A percentile compares a stretch with the other conserved stretches of the same genome.
Conservation (phyloP, 2,329 filamentous ascomycete species). For the Cladosporium sp. region DNA sequence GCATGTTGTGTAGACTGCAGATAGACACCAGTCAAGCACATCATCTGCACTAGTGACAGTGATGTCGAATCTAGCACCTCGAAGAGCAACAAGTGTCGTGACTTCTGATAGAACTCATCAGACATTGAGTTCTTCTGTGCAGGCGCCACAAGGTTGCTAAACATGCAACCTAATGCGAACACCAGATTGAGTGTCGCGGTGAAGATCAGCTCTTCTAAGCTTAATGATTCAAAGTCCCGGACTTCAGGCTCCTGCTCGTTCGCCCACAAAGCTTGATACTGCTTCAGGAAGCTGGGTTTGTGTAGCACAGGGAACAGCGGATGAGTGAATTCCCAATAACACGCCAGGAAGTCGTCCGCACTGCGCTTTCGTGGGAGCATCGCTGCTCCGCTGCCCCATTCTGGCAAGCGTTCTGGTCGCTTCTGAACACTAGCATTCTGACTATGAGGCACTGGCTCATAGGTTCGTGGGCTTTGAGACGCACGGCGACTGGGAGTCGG, state of each 20-base stretch:
- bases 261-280: conserved; percentile 22
- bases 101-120: conserved; percentile 26
- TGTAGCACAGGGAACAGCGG: conserved; percentile 26
- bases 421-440: conserved; percentile 10
- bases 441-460: not conserved
- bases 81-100: conserved; percentile 23
- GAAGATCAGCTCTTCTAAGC: conserved; percentile 22
- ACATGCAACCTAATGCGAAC: conserved; percentile 25
- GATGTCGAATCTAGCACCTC: conserved; percentile 25
- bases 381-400: not conserved
- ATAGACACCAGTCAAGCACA: conserved; percentile 22
- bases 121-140: conserved; percentile 21
- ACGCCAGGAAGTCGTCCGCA: conserved; percentile 24
- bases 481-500: conserved; percentile 7
- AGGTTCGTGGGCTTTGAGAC: conserved; percentile 14
- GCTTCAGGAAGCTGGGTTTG: conserved; percentile 21
- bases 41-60: conserved; percentile 23
- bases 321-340: conserved; percentile 27
- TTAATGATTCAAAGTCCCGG: conserved; percentile 14
- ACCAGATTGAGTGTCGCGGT: conserved; percentile 24
- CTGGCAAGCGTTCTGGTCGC: conserved; percentile 12
- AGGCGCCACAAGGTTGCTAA: conserved; percentile 21
- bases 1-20: conserved; percentile 25
- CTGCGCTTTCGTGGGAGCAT: conserved; percentile 22
- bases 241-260: not conserved